Conservation (phyloP, 495 filamentous ascomycete species). For the Achaetomiella virescens region DNA sequence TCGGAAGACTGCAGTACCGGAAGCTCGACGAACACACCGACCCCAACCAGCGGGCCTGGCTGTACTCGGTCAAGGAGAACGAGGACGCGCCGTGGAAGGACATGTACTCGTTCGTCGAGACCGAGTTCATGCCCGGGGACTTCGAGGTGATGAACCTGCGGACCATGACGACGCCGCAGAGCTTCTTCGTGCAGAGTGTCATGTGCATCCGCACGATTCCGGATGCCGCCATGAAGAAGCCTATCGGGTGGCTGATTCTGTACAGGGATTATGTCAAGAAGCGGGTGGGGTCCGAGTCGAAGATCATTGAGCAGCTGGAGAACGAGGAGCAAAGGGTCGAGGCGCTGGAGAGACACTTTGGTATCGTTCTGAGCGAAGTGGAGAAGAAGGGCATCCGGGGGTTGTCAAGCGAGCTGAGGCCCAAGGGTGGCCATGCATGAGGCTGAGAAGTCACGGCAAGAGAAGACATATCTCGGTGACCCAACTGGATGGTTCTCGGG, state of each 20-base stretch:
- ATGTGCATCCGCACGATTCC: constrained; percentile 38
- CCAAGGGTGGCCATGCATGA: constrained; percentile 5
- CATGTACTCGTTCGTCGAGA: constrained; percentile 37
- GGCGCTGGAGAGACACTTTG: constrained; percentile 52
- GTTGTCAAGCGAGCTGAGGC: constrained; percentile 39
- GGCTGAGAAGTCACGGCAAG: not conserved
- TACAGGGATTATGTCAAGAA: constrained; percentile 53
- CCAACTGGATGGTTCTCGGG: no score
- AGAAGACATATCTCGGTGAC: no score
- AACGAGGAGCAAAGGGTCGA: constrained; percentile 47
- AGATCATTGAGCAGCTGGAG: constrained; percentile 41
- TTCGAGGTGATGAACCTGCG: constrained; percentile 58
- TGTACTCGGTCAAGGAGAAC: constrained; percentile 32
- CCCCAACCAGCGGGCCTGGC: constrained; percentile 33
- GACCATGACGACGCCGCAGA: constrained; percentile 31
- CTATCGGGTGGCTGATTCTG: constrained; percentile 44
- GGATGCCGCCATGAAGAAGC: constrained; percentile 22
- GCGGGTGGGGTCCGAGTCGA: constrained; percentile 43
- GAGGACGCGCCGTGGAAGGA: constrained; percentile 28
- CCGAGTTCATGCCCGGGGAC: constrained; percentile 40
- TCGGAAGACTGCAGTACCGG: constrained; percentile 23
- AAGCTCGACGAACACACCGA: constrained; percentile 25
- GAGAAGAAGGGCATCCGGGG: constrained; percentile 53
- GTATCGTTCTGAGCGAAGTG: constrained; percentile 42
- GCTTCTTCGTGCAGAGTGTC: constrained; percentile 39